Percentiles rank a stretch among this genome's conserved stretches.
Evolutionary conservation across 2,329 filamentous ascomycete species (phyloP).

Genomic region (Phaeosphaeriaceae sp.): DNA sequence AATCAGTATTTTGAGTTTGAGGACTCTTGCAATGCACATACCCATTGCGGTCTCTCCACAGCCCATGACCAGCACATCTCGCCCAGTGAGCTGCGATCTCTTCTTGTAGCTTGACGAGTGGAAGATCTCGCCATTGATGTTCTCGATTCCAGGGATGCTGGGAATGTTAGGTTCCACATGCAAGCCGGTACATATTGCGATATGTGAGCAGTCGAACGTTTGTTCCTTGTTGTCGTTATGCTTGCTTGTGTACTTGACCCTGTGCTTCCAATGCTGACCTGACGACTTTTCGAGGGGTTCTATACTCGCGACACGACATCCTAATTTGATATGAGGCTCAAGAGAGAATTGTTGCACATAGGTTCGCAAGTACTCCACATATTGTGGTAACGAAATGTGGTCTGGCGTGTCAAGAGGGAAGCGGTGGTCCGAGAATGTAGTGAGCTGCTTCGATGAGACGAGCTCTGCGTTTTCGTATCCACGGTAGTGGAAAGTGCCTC

Average conservation of each 20-base stretch:
- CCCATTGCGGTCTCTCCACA: conserved; percentile 46
- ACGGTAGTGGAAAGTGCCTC: conserved; percentile 58
- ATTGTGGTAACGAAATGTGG: conserved; percentile 40
- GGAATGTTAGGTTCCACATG: conserved; percentile 42
- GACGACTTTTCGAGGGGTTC: conserved; percentile 23
- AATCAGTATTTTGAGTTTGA: no score
- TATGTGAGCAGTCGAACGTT: conserved; percentile 36
- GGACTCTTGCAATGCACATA: conserved; percentile 10
- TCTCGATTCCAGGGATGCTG: conserved; percentile 36
- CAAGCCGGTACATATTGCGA: conserved; percentile 40
- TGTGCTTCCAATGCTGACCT: conserved; percentile 33
- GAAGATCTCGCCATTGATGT: conserved; percentile 32
- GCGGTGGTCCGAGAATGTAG: conserved; percentile 59
- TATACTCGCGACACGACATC: conserved; percentile 33
- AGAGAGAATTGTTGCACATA: conserved; percentile 39
- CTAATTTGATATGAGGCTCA: conserved; percentile 30
- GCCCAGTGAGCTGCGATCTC: conserved; percentile 32
- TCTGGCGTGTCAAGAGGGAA: conserved; percentile 50
- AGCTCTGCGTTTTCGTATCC: conserved; percentile 60
- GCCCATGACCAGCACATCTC: conserved; percentile 37
- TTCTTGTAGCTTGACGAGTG: conserved; percentile 42
- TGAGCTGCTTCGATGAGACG: conserved; percentile 60
- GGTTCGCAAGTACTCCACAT: conserved; percentile 38
- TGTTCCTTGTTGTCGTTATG: conserved; percentile 18
- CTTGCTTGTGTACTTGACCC: conserved; percentile 33